Percentiles rank a stretch among this genome's conserved stretches.
Conservation (phyloP, 2,329 filamentous ascomycete genomes). For the Penicillium rolfsii region DNA sequence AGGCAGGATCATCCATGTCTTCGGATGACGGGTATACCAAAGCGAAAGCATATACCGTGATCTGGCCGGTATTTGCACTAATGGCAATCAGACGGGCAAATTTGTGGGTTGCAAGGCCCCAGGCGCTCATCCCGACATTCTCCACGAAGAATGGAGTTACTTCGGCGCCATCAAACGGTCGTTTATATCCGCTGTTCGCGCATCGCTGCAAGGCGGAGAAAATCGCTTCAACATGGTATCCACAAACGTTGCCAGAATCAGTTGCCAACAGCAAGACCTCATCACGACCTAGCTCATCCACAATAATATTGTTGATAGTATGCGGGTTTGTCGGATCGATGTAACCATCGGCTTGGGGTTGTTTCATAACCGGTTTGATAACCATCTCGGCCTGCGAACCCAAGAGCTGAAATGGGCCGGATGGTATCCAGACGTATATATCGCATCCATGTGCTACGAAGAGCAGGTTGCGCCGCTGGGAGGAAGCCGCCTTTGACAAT, state of each 20-base stretch:
- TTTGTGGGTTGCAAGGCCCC: constrained; percentile 84
- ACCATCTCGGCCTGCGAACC: constrained; percentile 45
- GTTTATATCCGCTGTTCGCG: constrained; percentile 21
- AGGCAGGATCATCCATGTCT: constrained; percentile 21
- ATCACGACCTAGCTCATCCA: constrained; percentile 69
- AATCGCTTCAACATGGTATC: constrained; percentile 65
- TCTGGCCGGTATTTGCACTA: constrained; percentile 69
- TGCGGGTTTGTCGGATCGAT: constrained; percentile 60
- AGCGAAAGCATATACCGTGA: constrained; percentile 64
- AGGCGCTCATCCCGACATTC: constrained; percentile 78
- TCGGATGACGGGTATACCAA: constrained; percentile 47
- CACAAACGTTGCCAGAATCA: constrained; percentile 76
- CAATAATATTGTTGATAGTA: constrained; percentile 68
- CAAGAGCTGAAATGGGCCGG: constrained; percentile 46
- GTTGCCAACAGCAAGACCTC: constrained; percentile 70
- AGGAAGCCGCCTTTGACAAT: constrained; percentile 45
- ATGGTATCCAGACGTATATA: constrained; percentile 51
- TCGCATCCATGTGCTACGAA: constrained; percentile 48
- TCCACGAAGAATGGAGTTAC: constrained; percentile 68
- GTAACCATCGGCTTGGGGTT: constrained; percentile 53
- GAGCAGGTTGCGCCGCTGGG: constrained; percentile 52
- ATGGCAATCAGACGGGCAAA: constrained; percentile 84
- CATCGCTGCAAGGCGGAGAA: constrained; percentile 49
- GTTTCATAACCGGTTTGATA: constrained; percentile 47
- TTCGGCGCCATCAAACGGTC: constrained; percentile 38